phyloP scores from a whole-genome alignment of 441 rosid genomes.

The Pelargonium australe region DNA sequence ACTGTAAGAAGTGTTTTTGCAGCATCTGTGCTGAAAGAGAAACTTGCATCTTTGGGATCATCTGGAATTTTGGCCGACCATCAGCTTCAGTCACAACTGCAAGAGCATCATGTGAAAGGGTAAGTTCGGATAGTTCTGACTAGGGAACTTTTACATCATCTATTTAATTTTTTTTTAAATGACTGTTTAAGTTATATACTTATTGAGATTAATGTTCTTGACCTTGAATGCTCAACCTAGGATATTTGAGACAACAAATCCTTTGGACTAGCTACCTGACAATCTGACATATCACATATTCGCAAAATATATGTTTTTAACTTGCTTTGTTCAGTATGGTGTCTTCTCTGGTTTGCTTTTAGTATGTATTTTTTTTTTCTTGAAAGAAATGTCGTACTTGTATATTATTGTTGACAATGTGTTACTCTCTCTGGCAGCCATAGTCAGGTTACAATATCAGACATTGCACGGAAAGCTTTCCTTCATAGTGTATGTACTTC shows the following conservation, averaged over 20 bases:
- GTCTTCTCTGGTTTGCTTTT: not conserved
- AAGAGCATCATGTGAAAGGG: conserved; percentile 86
- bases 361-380: not conserved
- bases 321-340: not conserved
- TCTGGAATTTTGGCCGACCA: conserved; percentile 98
- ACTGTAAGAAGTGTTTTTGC: conserved; percentile 39
- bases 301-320: not conserved
- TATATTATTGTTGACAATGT: conserved; percentile 13
- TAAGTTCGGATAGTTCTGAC: conserved; percentile 23
- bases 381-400: not conserved
- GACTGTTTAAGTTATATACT: not conserved
- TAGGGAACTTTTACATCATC: not conserved
- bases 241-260: not conserved
- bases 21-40: conserved; percentile 94
- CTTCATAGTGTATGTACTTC: conserved; percentile 75
- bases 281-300: not conserved
- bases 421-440: conserved; percentile 48
- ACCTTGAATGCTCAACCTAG: not conserved
- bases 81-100: conserved; percentile 95
- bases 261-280: conserved; percentile 4
- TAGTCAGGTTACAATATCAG: conserved; percentile 78
- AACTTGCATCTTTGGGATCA: conserved; percentile 83
- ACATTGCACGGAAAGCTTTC: conserved; percentile 96
- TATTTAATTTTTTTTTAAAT: not conserved
- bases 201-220: conserved; percentile 2